Base-by-base conservation (phyloP, 495 filamentous ascomycete genomes). In the Annulohypoxylon bovei region DNA sequence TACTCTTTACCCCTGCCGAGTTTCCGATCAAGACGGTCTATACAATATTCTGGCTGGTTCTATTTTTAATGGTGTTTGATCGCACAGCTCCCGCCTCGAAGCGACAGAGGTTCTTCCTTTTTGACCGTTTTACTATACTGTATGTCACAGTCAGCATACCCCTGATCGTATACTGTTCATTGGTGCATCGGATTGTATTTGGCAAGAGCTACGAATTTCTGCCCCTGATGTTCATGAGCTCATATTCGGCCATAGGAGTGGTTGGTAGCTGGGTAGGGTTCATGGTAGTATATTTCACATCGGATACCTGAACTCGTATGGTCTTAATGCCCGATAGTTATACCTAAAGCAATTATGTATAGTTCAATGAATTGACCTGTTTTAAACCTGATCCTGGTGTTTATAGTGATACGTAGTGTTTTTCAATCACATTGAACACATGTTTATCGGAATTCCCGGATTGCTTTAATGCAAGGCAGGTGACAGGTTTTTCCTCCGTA, bases 201-300 rank as follows among this genome's bases (percentile, higher is more conserved):
- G 94, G 95, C 0, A 85, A 89, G 68, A 87, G 85, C 67, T 92
- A 91, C 68, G 92, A 97, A 80, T 99, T 98, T 78, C 78, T 98
- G 28, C 95, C 95, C 14, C 79, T 98, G 67, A 98, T 99, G 95
- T 96, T 98, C 75, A 97, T 89, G 75, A 98, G 95, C 80, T 91
- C 92, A 46, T 99, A 99, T 81, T 95, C 91, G 14, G 95, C 95
- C 18, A 79, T 98, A 40, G 95, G 95, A n/a, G 93, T 99, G 1
- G 88, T 98, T 11, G 95, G 93, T 4, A 99, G 95, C 83, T 98
- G 95, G 95, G 75, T 98, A 57, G 94, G 95, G 18, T 97, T 98
- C 76, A 87, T 92, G 85, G 93, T 97, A 23, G 92, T 99, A 39
- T 97, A 93, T 79, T 95, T 97, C 79, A 91, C 89, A 1, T 88